Evolutionary conservation across 169 alveolate species (phyloP).

Genomic region (Plasmodium yoelii): DNA sequence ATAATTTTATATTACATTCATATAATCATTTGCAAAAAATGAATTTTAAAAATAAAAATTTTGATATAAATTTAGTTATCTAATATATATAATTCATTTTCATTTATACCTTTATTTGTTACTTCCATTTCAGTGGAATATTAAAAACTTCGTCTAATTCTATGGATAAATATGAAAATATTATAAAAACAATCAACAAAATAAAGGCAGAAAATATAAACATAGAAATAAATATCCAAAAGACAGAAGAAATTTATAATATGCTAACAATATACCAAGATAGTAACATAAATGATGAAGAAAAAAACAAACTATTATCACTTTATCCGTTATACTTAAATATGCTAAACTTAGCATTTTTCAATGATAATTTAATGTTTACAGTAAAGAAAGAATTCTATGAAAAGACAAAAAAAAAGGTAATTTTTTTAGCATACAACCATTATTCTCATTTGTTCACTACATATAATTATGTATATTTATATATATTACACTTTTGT

Average conservation of each 20-base stretch:
- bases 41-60: too few relatives aligned
- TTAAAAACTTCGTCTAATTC: conserved; percentile 49
- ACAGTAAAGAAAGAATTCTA: conserved; percentile 68
- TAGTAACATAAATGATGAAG: conserved; percentile 68
- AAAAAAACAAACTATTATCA: conserved; percentile 31
- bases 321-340: conserved; percentile 46
- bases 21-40: too few relatives aligned
- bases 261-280: conserved; percentile 60
- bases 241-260: conserved; percentile 71
- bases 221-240: conserved; percentile 72
- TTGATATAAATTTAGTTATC: too few relatives aligned
- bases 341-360: conserved; percentile 71
- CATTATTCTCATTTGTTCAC: background rate
- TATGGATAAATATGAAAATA: conserved; percentile 72
- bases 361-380: conserved; percentile 69
- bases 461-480: background rate
- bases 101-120: too few relatives aligned
- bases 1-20: too few relatives aligned
- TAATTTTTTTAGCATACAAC: conserved; percentile 6
- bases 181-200: conserved; percentile 73
- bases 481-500: background rate
- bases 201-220: conserved; percentile 68
- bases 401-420: conserved; percentile 70
- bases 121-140: conserved; percentile 16
- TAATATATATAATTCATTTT: too few relatives aligned